Percentiles rank a stretch among this genome's conserved stretches.
phyloP scores from a whole-genome alignment of 1,284 basidiomycete genomes.

The Melampsora larici-populina region DNA sequence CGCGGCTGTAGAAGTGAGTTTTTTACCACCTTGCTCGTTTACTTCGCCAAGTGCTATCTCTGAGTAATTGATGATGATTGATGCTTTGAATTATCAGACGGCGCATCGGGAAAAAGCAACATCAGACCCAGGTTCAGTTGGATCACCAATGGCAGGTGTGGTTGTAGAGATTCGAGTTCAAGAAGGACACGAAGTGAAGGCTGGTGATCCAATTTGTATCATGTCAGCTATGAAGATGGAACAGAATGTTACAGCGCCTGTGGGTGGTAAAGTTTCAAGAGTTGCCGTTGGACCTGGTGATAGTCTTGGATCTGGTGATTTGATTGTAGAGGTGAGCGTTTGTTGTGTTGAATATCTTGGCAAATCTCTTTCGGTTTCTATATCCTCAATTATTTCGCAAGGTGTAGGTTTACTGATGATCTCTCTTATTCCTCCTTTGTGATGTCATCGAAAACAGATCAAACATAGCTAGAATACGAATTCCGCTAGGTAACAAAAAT shows the following conservation, averaged over 20 bases:
- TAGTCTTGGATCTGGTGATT: conserved; percentile 42
- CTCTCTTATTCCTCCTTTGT: not conserved
- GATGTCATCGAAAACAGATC: not conserved
- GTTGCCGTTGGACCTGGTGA: no score
- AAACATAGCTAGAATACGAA: not conserved
- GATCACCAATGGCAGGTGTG: conserved; percentile 78
- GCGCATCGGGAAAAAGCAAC: conserved; percentile 90
- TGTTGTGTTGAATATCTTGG: not conserved
- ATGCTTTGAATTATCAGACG: conserved; percentile 55
- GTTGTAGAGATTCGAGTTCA: conserved; percentile 96
- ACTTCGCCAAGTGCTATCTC: no score
- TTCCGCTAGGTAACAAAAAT: no score
- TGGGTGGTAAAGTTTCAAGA: conserved; percentile 89
- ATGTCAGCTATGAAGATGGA: no score
- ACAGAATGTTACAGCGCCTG: conserved; percentile 89
- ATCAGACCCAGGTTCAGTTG: conserved; percentile 87
- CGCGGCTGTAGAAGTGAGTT: conserved; percentile 72
- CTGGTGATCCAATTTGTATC: conserved; percentile 81
- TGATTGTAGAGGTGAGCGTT: conserved; percentile 34
- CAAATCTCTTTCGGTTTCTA: not conserved
- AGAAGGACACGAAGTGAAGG: conserved; percentile 94
- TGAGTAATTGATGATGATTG: no score
- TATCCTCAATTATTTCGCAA: no score
- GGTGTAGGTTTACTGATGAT: no score
- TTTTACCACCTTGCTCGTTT: no score